A percentile compares a stretch with the other conserved stretches of the same genome.
phyloP scores from a whole-genome alignment of 805 yeast species.

The Deakozyma indianensis region DNA sequence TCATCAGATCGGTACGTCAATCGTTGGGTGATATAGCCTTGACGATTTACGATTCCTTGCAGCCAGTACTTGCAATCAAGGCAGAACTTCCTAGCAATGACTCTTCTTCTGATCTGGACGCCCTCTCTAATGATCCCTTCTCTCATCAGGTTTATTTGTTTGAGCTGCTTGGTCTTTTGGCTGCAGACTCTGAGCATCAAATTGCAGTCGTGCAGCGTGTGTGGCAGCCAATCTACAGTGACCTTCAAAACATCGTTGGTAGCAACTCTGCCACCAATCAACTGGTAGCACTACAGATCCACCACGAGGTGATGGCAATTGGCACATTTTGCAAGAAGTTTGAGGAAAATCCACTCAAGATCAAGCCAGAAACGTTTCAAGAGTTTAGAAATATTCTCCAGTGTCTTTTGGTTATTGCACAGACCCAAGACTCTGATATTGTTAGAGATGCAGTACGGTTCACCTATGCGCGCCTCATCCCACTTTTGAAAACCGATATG shows the following conservation, averaged over 20 bases:
- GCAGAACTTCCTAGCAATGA: constrained; percentile 33
- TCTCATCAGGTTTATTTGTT: constrained; percentile 70
- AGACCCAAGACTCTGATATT: constrained; percentile 11
- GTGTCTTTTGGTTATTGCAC: constrained; percentile 36
- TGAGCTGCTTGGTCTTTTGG: constrained; percentile 73
- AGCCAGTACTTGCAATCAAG: constrained; percentile 45
- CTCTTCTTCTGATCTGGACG: constrained; percentile 19
- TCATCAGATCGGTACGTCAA: constrained; percentile 64
- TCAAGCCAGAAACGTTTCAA: constrained; percentile 26
- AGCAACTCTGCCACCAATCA: constrained; percentile 18
- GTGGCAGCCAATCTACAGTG: constrained; percentile 60
- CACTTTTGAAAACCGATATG: constrained; percentile 43
- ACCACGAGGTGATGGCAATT: constrained; percentile 75
- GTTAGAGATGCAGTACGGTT: constrained; percentile 80
- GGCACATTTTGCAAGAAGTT: constrained; percentile 43
- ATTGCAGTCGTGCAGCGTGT: constrained; percentile 43
- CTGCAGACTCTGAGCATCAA: constrained; percentile 34
- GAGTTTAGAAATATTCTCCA: constrained; percentile 57
- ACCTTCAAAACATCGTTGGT: constrained; percentile 37
- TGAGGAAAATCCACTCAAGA: not conserved
- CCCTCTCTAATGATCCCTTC: constrained; percentile 46
- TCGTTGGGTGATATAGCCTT: constrained; percentile 38
- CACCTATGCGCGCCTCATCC: constrained; percentile 75
- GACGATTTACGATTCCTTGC: constrained; percentile 45
- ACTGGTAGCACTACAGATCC: constrained; percentile 42